Evolutionary conservation across 1,284 basidiomycete genomes (phyloP).

Genomic region (Albatrellus sp.): DNA sequence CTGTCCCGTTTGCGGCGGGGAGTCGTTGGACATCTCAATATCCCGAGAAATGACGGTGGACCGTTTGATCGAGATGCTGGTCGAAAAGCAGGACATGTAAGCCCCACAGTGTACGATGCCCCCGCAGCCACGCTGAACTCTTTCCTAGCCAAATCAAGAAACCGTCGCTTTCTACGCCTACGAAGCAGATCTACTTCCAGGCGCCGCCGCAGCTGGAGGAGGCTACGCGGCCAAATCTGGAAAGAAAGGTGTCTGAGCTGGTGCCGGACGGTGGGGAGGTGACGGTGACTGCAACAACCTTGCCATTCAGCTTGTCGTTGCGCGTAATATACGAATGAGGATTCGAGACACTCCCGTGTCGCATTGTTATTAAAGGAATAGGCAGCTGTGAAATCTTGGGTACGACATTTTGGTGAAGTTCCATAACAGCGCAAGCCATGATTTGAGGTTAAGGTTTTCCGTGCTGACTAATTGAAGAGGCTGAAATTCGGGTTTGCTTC

Average conservation of each 20-base stretch:
- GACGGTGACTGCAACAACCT: constrained; percentile 74
- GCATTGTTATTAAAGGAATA: background rate
- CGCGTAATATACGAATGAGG: constrained; percentile 45
- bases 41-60: constrained; percentile 69
- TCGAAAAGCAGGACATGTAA: constrained; percentile 80
- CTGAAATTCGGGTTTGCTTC: background rate
- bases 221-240: constrained; percentile 80
- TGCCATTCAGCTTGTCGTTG: constrained; percentile 81
- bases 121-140: background rate
- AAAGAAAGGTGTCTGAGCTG: constrained; percentile 76
- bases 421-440: background rate
- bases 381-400: background rate
- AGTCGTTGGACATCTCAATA: constrained; percentile 63
- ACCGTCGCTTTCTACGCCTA: constrained; percentile 67
- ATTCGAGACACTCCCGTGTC: background rate
- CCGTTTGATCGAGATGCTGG: constrained; percentile 73
- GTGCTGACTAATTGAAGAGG: constrained; percentile 3
- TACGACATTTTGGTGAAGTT: background rate
- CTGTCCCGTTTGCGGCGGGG: constrained; percentile 96
- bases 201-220: constrained; percentile 84
- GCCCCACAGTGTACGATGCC: constrained; percentile 18
- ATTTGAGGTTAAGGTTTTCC: constrained; percentile 3
- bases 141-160: constrained; percentile 79
- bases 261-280: constrained; percentile 68
- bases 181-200: constrained; percentile 79